Base-by-base conservation (phyloP, 2,329 filamentous ascomycete species). In the Diaporthe ampelina region DNA sequence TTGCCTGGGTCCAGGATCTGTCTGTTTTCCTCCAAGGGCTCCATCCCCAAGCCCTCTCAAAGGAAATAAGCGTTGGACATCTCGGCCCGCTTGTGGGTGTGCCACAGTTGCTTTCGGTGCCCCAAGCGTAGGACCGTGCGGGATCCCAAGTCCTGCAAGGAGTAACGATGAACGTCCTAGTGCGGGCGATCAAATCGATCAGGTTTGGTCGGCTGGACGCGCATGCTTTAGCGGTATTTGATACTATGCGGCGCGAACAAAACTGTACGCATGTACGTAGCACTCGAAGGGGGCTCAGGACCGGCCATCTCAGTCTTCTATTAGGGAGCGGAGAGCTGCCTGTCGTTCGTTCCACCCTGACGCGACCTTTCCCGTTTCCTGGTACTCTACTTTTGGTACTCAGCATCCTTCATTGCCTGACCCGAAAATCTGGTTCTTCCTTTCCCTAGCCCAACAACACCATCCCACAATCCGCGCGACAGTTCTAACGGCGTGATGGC, bases 121-220 rank as follows among this genome's bases (percentile, higher is more conserved):
- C 45, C 63, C n/a, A 35, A 67, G 63, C 63, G 63, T 3, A 24
- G n/a, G 21, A 8, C 61, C 61, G 61, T 67, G 61, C 63, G 29
- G 21, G 15, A 52, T 67, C 63, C 13, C 29, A 32, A 26, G 9
- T 21, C 63, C 29, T 52, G 21, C 45, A 67, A 52, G 63, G 63
- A 50, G 45, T 19, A 67, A 26, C 63, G 63, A 52, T 67, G 63
- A 37, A 37, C 63, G 29, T 37, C 15, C 1, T 26, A 40, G 63
- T 52, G 21, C 15, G 15, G 63, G 19, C 29, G 63, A 67, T 52
- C 63, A 37, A 37, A 37, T 67, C 19, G 26, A 35, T 37, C 45
- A 52, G 63, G 63, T 26, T 52, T 37, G 45, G 45, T 21, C 45
- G 63, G 21, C 11, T 11, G 29, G 58, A 63, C 37, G 58, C n/a